These are phyloP conservation scores for Saccharomycopsis microspora DNA, from an alignment of 805 yeast genomes.

Conservation along the genomic window DNA sequence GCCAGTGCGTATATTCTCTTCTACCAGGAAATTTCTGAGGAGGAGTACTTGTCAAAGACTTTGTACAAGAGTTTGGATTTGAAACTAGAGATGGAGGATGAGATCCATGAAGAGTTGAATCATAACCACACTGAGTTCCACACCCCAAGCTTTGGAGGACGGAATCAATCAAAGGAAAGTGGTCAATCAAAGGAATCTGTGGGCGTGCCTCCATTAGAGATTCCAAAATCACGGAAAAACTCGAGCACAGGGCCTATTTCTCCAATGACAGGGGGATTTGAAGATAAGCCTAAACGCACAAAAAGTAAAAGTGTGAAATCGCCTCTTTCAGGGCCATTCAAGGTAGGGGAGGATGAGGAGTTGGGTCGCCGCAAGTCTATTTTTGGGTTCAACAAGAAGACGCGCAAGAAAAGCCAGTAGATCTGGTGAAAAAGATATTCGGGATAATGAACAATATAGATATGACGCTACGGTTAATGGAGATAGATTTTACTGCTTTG, in stretches of 20 bases:
- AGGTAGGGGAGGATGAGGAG: no score
- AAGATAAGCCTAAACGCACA: neutral
- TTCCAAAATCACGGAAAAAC: neutral
- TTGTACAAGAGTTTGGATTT: conserved; percentile 18
- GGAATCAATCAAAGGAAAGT: no score
- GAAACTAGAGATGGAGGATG: conserved; percentile 9
- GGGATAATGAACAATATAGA: no score
- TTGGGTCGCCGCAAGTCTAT: conserved; percentile 5
- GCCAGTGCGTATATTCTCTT: conserved; percentile 88
- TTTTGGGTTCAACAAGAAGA: conserved; percentile 10
- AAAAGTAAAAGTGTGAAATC: neutral
- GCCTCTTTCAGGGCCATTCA: neutral
- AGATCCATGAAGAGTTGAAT: conserved; percentile 1
- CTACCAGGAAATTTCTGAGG: conserved; percentile 50
- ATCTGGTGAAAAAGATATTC: no score
- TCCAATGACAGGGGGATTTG: neutral
- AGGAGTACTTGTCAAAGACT: conserved; percentile 21
- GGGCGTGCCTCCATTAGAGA: neutral
- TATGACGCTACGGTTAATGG: no score
- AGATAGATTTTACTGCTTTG: no score
- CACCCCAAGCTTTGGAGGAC: no score
- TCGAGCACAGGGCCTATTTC: neutral
- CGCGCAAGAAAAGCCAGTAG: no score
- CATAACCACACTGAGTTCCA: neutral
- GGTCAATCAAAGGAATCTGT: no score